Conservation (phyloP, 495 filamentous ascomycete species). For the Aspergillus sparsus region DNA sequence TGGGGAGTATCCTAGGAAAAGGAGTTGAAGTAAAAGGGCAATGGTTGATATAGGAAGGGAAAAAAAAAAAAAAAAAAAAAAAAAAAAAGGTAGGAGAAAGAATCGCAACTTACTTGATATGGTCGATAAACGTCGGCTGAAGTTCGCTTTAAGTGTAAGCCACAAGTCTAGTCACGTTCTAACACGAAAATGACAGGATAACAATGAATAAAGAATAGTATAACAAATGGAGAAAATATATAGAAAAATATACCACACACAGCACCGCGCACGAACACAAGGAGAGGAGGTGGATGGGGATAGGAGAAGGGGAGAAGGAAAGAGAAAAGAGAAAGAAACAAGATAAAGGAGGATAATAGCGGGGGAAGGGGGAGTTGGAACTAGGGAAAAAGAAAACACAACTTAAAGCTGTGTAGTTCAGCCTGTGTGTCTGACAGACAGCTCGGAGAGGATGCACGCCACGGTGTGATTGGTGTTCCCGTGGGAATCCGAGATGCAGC, state of each 20-base stretch:
- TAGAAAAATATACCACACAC: slow-evolving; percentile 5
- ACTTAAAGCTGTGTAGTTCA: slow-evolving; percentile 18
- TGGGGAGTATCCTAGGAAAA: slow-evolving; percentile 11
- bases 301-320: slow-evolving; percentile 17
- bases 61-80: slow-evolving; percentile 12
- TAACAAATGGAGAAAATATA: slow-evolving; percentile 12
- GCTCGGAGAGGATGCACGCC: slow-evolving; percentile 21
- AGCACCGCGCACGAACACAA: slow-evolving; percentile 13
- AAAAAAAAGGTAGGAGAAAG: slow-evolving; percentile 13
- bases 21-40: not conserved
- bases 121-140: slow-evolving; percentile 59
- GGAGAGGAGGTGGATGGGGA: slow-evolving; percentile 8
- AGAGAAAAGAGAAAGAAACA: slow-evolving; percentile 24
- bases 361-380: slow-evolving; percentile 24
- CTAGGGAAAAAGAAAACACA: slow-evolving; percentile 19
- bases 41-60: not conserved
- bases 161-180: slow-evolving; percentile 16
- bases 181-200: slow-evolving; percentile 21
- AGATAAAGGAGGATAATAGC: slow-evolving; percentile 26
- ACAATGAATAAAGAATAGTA: slow-evolving; percentile 25
- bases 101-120: slow-evolving; percentile 50
- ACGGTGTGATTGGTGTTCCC: slow-evolving; percentile 28
- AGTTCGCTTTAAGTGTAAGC: slow-evolving; percentile 26
- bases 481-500: slow-evolving; percentile 24
- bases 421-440: slow-evolving; percentile 20